Base-by-base conservation (phyloP, 441 rosid genomes). In the Geranium incanum region DNA sequence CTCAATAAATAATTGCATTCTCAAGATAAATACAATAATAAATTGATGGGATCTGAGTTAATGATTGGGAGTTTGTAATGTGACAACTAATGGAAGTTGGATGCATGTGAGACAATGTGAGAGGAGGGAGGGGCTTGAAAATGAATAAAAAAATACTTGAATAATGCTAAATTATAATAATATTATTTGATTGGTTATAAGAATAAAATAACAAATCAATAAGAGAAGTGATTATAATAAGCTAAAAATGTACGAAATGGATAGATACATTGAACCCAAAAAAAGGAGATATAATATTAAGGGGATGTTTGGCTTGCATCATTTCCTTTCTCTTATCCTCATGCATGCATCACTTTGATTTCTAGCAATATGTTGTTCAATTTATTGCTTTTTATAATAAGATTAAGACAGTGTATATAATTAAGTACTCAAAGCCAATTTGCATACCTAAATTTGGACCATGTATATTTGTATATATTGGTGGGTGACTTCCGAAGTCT, bases 191-290 rank as follows among this genome's bases (percentile, higher is more conserved):
- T 45, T 45, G 52, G 52, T 45, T 45, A 45, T 13, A 45, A 45
- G 52, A 45, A 45, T 45, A 23, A 23, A 23, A 23, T 23, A 23
- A 23, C 33, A 23, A 9, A 45, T 45, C 13, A 45, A 45, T 45
- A 7, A 45, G 52, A 13, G 9, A 45, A 5, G 52, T 45, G 52
- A 7, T 45, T 45, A 45, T 45, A 23, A 23, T 43, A 45, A 45
- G 52, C 52, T 45, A 45, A 45, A 45, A 7, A 4, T 50, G 59
- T 15, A 13, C 13, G 59, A 50, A 62, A 55, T n/a, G 81, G 78
- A 70, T 70, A 48, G 70, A 68, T 78, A 59, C 81, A 70, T 75
- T 78, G 81, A 37, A 78, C 65, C 74, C 52, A 43, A 11, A 60
- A 66, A 36, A n/a, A 39, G 45, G 8, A 38, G 7, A 38, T 38